Evolutionary conservation across 176 grass and related monocot genomes (phyloP).

Genomic region (Avena atlantica): DNA sequence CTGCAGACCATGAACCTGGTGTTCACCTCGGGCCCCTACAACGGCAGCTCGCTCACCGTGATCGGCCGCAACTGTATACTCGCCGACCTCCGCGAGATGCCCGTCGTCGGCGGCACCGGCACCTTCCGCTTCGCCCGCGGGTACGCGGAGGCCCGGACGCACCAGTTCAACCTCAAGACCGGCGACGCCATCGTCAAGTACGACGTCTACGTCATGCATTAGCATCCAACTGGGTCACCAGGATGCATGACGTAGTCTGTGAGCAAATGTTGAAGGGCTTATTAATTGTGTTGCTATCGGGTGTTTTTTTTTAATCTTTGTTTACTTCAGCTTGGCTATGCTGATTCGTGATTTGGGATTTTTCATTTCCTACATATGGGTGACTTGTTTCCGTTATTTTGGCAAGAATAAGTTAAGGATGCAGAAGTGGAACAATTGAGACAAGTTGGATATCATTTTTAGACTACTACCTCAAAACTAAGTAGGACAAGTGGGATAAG

Average conservation of each 20-base stretch:
- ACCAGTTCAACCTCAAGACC: constrained; percentile 46
- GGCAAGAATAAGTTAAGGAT: too few species aligned
- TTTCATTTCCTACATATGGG: neutral
- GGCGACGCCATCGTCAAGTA: constrained; percentile 75
- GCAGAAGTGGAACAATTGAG: too few species aligned
- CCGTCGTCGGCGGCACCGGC: constrained; percentile 66
- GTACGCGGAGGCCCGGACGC: constrained; percentile 56
- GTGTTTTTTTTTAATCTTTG: neutral
- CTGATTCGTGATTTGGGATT: neutral
- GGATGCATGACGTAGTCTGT: neutral
- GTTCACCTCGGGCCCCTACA: constrained; percentile 54
- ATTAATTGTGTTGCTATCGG: too few species aligned
- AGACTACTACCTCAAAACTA: too few species aligned
- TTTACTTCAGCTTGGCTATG: neutral
- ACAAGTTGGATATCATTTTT: too few species aligned
- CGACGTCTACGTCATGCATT: constrained; percentile 68
- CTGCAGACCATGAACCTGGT: constrained; percentile 81
- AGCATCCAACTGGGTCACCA: neutral
- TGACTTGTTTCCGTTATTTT: too few species aligned
- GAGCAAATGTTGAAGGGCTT: neutral
- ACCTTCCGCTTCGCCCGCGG: constrained; percentile 72
- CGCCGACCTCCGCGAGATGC: constrained; percentile 58
- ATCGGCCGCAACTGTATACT: constrained; percentile 69
- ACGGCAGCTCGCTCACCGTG: constrained; percentile 68
- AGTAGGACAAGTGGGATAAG: too few species aligned